phyloP scores from a whole-genome alignment of 768 basidiomycete genomes.

The Daedaleopsis nitida region DNA sequence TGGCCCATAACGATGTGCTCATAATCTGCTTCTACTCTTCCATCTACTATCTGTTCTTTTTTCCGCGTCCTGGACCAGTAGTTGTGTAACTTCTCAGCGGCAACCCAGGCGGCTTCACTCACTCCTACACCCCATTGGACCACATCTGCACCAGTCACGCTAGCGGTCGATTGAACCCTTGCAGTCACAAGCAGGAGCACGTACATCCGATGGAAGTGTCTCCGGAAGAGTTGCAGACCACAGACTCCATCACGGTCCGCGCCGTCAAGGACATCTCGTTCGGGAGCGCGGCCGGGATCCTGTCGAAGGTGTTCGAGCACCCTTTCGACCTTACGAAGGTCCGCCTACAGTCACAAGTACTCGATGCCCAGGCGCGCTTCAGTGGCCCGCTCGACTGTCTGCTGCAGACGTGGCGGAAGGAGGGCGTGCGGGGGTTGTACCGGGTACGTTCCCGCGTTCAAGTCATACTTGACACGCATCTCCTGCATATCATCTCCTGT shows the following conservation, averaged over 20 bases:
- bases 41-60: neutral
- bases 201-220: slow-evolving; percentile 5
- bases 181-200: no score
- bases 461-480: no score
- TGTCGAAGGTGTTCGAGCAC: slow-evolving; percentile 88
- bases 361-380: slow-evolving; percentile 71
- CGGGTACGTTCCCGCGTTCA: slow-evolving; percentile 53
- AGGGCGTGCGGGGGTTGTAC: slow-evolving; percentile 86
- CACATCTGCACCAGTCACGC: no score
- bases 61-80: neutral
- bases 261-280: slow-evolving; percentile 28
- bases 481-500: neutral
- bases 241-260: slow-evolving; percentile 23
- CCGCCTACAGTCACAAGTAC: slow-evolving; percentile 87
- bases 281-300: slow-evolving; percentile 70
- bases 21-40: no score
- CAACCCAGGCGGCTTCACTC: no score
- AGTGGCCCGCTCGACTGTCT: slow-evolving; percentile 89
- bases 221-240: slow-evolving; percentile 15
- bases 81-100: no score
- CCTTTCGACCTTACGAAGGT: slow-evolving; percentile 97
- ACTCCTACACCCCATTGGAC: no score
- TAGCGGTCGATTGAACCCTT: no score
- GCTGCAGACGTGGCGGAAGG: slow-evolving; percentile 73
- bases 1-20: no score